These are phyloP conservation scores for Lablab purpureus DNA, from an alignment of 306 rosid species.

Conservation along the genomic window DNA sequence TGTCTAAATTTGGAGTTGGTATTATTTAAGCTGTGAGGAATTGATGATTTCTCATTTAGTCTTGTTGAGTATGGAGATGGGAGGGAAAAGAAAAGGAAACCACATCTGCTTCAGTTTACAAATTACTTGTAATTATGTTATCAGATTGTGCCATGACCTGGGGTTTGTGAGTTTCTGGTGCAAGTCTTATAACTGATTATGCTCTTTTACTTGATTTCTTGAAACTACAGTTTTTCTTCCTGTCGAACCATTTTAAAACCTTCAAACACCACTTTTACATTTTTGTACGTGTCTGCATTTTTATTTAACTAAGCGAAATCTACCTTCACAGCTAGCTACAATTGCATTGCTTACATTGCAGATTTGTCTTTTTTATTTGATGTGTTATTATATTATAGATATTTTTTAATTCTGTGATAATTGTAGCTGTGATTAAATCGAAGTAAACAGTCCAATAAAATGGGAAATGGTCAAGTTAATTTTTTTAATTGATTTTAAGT, in stretches of 20 bases:
- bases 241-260: not conserved
- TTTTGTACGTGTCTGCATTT: not conserved
- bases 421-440: not conserved
- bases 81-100: not conserved
- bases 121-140: slow-evolving; percentile 41
- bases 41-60: slow-evolving; percentile 49
- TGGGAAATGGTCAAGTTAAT: not conserved
- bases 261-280: not conserved
- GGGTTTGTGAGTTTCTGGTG: slow-evolving; percentile 35
- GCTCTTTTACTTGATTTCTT: not conserved
- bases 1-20: slow-evolving; percentile 37
- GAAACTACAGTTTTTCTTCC: not conserved
- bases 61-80: slow-evolving; percentile 41
- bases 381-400: not conserved
- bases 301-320: not conserved
- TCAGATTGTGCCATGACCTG: slow-evolving; percentile 39
- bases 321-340: not conserved
- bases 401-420: not conserved
- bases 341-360: not conserved
- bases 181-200: slow-evolving; percentile 4
- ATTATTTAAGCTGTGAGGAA: slow-evolving; percentile 42
- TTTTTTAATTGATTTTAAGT: not conserved
- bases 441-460: not conserved
- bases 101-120: slow-evolving; percentile 33
- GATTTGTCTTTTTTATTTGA: not conserved